Conservation (phyloP, 495 filamentous ascomycete species). For the Stereocaulon alpinum region DNA sequence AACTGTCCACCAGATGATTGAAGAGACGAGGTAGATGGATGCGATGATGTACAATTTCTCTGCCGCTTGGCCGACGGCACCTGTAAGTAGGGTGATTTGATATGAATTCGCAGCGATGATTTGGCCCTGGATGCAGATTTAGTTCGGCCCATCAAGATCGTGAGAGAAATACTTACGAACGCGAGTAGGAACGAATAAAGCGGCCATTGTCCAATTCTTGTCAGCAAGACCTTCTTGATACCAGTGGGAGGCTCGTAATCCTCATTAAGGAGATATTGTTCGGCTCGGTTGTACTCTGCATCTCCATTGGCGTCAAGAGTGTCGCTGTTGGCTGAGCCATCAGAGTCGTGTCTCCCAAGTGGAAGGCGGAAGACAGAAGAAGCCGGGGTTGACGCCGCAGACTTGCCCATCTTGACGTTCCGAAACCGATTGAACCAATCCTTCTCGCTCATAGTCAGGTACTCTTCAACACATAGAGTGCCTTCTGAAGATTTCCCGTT, state of each 20-base stretch:
- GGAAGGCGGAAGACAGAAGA: slow-evolving; percentile 31
- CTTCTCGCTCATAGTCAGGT: slow-evolving; percentile 52
- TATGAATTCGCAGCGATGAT: slow-evolving; percentile 59
- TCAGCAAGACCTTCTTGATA: slow-evolving; percentile 43
- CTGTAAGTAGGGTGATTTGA: slow-evolving; percentile 56
- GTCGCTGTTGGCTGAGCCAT: not conserved
- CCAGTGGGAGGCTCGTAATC: slow-evolving; percentile 59
- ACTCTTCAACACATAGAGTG: slow-evolving; percentile 52
- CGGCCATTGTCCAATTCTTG: slow-evolving; percentile 54
- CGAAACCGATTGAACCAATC: slow-evolving; percentile 51
- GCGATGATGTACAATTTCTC: slow-evolving; percentile 54
- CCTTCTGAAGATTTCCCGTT: slow-evolving; percentile 43
- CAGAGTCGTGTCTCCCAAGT: slow-evolving; percentile 3
- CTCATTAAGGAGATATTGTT: slow-evolving; percentile 52
- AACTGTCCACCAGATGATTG: slow-evolving; percentile 52
- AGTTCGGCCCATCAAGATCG: not conserved
- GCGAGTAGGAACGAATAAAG: slow-evolving; percentile 61
- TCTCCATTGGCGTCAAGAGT: slow-evolving; percentile 1
- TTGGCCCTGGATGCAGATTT: slow-evolving; percentile 34
- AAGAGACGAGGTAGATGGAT: slow-evolving; percentile 49
- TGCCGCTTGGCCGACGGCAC: slow-evolving; percentile 48
- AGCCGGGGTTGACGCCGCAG: slow-evolving; percentile 29
- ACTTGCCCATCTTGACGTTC: slow-evolving; percentile 39
- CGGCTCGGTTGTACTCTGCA: slow-evolving; percentile 18
- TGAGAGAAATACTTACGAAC: slow-evolving; percentile 28